Percentiles rank a stretch among this genome's conserved stretches.
Conservation (phyloP, 441 rosid species). For the Adansonia rubrostipa region DNA sequence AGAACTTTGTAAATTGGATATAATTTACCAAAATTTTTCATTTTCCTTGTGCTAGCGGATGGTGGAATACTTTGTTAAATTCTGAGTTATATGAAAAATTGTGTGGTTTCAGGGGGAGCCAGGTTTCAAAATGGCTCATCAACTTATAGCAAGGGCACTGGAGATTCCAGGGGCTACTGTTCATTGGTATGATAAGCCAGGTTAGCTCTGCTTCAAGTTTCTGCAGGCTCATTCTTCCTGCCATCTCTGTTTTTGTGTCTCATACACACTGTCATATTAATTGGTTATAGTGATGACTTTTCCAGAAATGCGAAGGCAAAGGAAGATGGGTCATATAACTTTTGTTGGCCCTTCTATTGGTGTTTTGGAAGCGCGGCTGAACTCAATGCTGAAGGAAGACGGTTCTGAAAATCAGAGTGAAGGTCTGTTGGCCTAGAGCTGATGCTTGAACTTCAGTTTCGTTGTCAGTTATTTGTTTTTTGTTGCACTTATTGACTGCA, state of each 20-base stretch:
- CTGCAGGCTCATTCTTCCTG: conserved; percentile 15
- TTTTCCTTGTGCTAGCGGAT: background rate
- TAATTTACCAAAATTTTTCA: background rate
- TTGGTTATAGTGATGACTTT: conserved; percentile 20
- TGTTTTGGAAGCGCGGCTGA: conserved; percentile 62
- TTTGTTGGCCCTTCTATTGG: conserved; percentile 74
- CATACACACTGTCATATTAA: background rate
- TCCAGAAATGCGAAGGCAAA: conserved; percentile 90
- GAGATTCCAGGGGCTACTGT: conserved; percentile 71
- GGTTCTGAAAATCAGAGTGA: conserved; percentile 42
- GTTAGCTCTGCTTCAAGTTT: conserved; percentile 45
- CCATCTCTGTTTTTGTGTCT: background rate
- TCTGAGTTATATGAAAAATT: conserved; percentile 14
- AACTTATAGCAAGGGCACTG: conserved; percentile 70
- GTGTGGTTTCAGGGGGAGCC: conserved; percentile 68
- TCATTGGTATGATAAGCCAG: conserved; percentile 99
- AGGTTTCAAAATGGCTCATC: conserved; percentile 74
- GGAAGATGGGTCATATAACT: conserved; percentile 97
- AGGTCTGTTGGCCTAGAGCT: conserved; percentile 38
- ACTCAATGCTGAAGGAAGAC: conserved; percentile 58
- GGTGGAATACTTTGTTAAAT: conserved; percentile 8
- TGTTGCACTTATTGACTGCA: background rate
- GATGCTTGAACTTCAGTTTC: background rate
- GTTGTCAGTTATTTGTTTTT: conserved; percentile 9
- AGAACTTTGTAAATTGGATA: background rate